Percentiles rank a stretch among this genome's conserved stretches.
These are phyloP conservation scores for Cladorrhinum sp. DNA, from an alignment of 2,329 filamentous ascomycete species.

Conservation along the genomic window DNA sequence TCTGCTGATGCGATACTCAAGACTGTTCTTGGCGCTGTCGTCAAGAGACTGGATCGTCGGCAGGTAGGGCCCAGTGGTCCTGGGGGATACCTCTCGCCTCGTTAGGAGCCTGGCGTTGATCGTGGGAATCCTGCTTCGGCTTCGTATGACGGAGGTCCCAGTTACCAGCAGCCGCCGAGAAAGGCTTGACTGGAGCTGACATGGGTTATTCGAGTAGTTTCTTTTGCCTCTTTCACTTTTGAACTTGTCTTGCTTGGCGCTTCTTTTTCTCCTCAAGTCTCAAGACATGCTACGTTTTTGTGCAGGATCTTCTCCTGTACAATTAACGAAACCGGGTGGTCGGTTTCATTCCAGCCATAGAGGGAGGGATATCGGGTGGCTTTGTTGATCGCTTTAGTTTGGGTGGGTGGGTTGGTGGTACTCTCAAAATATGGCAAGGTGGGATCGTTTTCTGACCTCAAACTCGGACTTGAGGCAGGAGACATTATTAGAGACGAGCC, in stretches of 20 bases:
- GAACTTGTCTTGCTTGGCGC: neutral
- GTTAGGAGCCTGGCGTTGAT: neutral
- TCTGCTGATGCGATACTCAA: conserved; percentile 75
- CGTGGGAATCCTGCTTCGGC: neutral
- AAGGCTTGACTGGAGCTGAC: neutral
- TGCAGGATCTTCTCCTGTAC: too few species aligned
- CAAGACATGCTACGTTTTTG: too few species aligned
- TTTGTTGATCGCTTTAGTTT: too few species aligned
- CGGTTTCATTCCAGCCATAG: too few species aligned
- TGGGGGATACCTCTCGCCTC: neutral
- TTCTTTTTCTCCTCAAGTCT: too few species aligned
- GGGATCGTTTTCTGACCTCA: too few species aligned
- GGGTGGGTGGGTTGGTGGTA: too few species aligned
- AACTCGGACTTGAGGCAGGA: too few species aligned
- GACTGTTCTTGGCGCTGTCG: conserved; percentile 74
- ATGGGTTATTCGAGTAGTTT: neutral
- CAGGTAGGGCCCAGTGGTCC: neutral
- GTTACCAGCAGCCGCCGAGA: neutral
- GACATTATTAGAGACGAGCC: too few species aligned
- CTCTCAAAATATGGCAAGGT: too few species aligned
- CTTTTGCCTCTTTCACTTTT: neutral
- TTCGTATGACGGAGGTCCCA: neutral
- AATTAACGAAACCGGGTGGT: too few species aligned
- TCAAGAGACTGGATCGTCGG: conserved; percentile 60
- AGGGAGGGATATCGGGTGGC: too few species aligned